Evolutionary conservation across 257 asterid species (phyloP), one percentile per base, ranked within the genome.

Genomic region (Jasminum sambac): DNA sequence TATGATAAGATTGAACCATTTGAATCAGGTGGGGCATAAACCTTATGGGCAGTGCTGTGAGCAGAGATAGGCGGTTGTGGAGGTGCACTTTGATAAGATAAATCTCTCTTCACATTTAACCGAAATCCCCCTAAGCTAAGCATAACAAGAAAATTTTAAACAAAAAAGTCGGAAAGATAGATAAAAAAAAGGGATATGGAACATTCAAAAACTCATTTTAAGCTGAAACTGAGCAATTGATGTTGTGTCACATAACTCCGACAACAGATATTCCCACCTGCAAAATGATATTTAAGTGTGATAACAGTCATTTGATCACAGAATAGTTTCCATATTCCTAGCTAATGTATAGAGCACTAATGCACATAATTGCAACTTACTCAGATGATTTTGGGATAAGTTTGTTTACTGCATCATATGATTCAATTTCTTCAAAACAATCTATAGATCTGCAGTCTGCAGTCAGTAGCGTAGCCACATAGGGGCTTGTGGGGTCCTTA

Each of bases 181-280:
- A 60, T 3, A 41, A 36, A 39, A 66, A 48, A 26, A 24, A 63
- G 57, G 63, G 59, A 67, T 57, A 59, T 63, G 17, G 50, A 46
- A 66, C 19, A 26, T 11, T 14, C 36, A 63, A 63, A 30, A 61
- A 68, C 88, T 82, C 70, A 93, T 97, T 79, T 90, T 93, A 55
- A 93, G 84, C 70, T 93, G 95, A 73, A 93, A 76, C 84, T 90
- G 94, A 0, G 96, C 96, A 37, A 93, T 89, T 72, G 98, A 89
- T 55, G 92, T 79, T 66, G 98, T 84, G 79, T 89, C 91, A 46
- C 98, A 90, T 71, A 93, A 77, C 30, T 72, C 76, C 1, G 80
- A 71, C 81, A 93, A 78, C 66, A 93, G 92, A 64, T 88, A 84
- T 77, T 93, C 94, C 94, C 72, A 93, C 91, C 98, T 90, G 95